Percentiles rank a stretch among this genome's conserved stretches.
phyloP scores from a whole-genome alignment of 495 filamentous ascomycete species.

The Aspergillus baeticus region DNA sequence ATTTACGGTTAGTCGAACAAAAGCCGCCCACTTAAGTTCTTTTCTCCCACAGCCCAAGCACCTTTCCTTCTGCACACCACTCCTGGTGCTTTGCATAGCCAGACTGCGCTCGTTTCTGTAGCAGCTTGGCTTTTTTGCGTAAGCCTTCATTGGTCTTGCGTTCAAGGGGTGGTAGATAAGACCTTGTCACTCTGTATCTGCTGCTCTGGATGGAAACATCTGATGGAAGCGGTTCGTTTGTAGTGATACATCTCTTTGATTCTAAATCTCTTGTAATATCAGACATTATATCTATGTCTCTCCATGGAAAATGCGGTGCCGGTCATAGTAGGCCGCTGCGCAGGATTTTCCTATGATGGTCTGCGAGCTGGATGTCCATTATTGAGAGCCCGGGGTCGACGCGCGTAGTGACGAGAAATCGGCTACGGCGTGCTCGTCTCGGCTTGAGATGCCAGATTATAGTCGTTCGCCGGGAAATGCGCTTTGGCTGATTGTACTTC shows the following conservation, averaged over 20 bases:
- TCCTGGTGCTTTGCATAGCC: constrained; percentile 48
- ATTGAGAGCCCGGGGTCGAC: background rate
- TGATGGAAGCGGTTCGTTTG: constrained; percentile 83
- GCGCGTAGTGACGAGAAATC: background rate
- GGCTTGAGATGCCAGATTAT: background rate
- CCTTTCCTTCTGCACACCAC: constrained; percentile 41
- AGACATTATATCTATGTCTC: background rate
- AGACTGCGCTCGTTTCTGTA: constrained; percentile 51
- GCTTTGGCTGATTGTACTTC: background rate
- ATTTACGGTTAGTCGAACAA: constrained; percentile 12
- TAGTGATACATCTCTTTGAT: constrained; percentile 50
- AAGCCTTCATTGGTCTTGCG: constrained; percentile 71
- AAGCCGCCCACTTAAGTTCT: constrained; percentile 12
- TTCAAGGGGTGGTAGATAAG: constrained; percentile 65
- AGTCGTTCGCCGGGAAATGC: background rate
- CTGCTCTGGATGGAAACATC: constrained; percentile 75
- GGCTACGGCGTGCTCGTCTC: background rate
- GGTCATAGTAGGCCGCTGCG: background rate
- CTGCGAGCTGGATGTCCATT: background rate
- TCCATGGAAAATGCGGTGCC: background rate
- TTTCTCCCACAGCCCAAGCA: constrained; percentile 10
- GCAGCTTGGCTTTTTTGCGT: constrained; percentile 42
- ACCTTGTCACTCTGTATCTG: constrained; percentile 86
- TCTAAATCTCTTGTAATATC: constrained; percentile 18
- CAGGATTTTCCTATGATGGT: background rate